Evolutionary conservation across 768 basidiomycete genomes (phyloP).

Genomic region (Tricholoma saponaceum): DNA sequence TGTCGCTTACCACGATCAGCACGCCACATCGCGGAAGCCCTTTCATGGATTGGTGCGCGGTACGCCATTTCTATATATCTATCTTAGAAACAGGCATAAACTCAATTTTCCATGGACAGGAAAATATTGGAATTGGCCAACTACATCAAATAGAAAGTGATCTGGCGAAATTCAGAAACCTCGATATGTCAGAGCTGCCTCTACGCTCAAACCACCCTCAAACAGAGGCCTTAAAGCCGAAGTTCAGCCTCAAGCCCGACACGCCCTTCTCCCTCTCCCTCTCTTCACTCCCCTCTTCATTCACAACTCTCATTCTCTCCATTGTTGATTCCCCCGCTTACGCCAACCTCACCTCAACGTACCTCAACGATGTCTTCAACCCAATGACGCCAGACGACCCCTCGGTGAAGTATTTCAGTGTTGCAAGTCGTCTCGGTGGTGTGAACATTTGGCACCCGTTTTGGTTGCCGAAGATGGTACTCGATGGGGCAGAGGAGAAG

Average conservation of each 20-base stretch:
- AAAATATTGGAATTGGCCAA: slow-evolving; percentile 89
- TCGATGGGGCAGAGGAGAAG: slow-evolving; percentile 78
- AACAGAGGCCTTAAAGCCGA: slow-evolving; percentile 10
- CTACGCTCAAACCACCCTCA: not conserved
- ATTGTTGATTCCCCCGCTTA: slow-evolving; percentile 96
- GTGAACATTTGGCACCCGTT: slow-evolving; percentile 88
- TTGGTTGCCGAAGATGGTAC: slow-evolving; percentile 93
- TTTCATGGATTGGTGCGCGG: slow-evolving; percentile 99
- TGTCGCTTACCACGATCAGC: slow-evolving; percentile 79
- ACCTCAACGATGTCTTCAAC: slow-evolving; percentile 78
- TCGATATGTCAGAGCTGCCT: not conserved
- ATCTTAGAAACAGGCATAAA: not conserved
- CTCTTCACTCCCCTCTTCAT: slow-evolving; percentile 70
- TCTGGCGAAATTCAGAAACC: slow-evolving; percentile 12
- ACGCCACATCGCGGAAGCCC: slow-evolving; percentile 96
- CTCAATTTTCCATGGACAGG: slow-evolving; percentile 35
- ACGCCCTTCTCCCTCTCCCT: slow-evolving; percentile 45
- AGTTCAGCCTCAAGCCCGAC: slow-evolving; percentile 19
- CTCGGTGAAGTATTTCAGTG: slow-evolving; percentile 86
- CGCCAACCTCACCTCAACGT: slow-evolving; percentile 84
- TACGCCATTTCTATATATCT: slow-evolving; percentile 34
- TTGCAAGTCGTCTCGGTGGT: slow-evolving; percentile 70
- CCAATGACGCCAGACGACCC: slow-evolving; percentile 76
- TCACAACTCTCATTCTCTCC: slow-evolving; percentile 83
- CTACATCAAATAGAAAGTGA: slow-evolving; percentile 37